These are phyloP conservation scores for Plasmodium ovale DNA, from an alignment of 169 alveolate genomes.

Conservation along the genomic window DNA sequence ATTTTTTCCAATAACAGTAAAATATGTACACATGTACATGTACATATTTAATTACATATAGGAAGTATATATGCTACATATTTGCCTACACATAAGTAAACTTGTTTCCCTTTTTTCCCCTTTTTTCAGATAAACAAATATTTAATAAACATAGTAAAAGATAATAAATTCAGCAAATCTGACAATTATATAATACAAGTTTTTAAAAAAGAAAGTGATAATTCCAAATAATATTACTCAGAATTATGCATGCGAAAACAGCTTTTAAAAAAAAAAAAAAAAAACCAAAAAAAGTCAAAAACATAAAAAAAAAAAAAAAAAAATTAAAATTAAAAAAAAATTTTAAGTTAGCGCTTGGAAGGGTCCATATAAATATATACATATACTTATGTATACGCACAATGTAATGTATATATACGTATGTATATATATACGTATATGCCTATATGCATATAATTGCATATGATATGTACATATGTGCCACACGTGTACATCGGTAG, in stretches of 20 bases:
- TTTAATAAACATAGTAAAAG: conserved; percentile 44
- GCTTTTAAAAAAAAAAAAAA: conserved; percentile 42
- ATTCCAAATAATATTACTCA: background rate
- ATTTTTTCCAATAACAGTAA: too few species aligned
- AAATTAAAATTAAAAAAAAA: conserved; percentile 1
- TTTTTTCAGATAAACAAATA: conserved; percentile 56
- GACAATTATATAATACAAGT: conserved; percentile 75
- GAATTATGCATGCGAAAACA: conserved; percentile 69
- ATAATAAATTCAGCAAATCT: conserved; percentile 46
- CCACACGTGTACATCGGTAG: background rate
- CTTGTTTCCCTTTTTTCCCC: conserved; percentile 9
- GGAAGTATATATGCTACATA: background rate
- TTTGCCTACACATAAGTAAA: background rate
- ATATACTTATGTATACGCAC: background rate
- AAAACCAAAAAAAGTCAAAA: conserved; percentile 4
- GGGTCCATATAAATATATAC: background rate
- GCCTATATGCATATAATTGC: background rate
- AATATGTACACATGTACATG: conserved; percentile 2
- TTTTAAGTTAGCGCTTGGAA: background rate
- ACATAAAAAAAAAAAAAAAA: conserved; percentile 16
- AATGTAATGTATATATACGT: background rate
- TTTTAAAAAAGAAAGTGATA: conserved; percentile 44
- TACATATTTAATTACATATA: background rate
- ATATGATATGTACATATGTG: background rate
- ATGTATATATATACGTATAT: background rate